These are phyloP conservation scores for Cadophora sp. DNA, from an alignment of 2,329 filamentous ascomycete genomes.

Conservation along the genomic window DNA sequence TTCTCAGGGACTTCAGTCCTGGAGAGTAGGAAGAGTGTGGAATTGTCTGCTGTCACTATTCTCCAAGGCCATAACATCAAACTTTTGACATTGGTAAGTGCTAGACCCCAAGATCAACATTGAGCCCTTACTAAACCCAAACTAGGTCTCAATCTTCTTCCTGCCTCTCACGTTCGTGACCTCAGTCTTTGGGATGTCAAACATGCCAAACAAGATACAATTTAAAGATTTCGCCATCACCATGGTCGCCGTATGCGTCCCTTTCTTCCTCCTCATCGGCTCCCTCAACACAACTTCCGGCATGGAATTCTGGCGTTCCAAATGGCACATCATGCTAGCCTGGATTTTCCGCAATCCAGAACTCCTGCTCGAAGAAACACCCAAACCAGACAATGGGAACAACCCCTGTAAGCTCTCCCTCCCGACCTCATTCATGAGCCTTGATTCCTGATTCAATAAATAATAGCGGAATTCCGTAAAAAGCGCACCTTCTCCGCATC, in stretches of 20 bases:
- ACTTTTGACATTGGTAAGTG: constrained; percentile 62
- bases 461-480: constrained; percentile 5
- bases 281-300: constrained; percentile 51
- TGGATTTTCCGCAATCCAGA: constrained; percentile 22
- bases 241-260: constrained; percentile 51
- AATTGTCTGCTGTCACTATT: constrained; percentile 57
- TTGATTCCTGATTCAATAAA: not conserved
- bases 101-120: not conserved
- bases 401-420: not conserved
- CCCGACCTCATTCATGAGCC: too few species aligned
- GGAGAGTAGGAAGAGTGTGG: constrained; percentile 65
- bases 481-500: constrained; percentile 18
- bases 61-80: constrained; percentile 68
- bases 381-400: constrained; percentile 5
- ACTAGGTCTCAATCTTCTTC: constrained; percentile 56
- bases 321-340: constrained; percentile 30
- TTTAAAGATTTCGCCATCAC: constrained; percentile 54
- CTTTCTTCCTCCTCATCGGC: constrained; percentile 56
- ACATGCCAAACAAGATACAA: constrained; percentile 50
- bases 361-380: not conserved
- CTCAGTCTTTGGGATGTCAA: constrained; percentile 62
- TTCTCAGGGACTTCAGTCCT: constrained; percentile 69
- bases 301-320: constrained; percentile 41
- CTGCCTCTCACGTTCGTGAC: constrained; percentile 68
- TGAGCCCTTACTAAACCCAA: not conserved